Evolutionary conservation across 2,329 filamentous ascomycete species (phyloP), one percentile per base, ranked within the genome.

Genomic region (Fusarium keratoplasticum): DNA sequence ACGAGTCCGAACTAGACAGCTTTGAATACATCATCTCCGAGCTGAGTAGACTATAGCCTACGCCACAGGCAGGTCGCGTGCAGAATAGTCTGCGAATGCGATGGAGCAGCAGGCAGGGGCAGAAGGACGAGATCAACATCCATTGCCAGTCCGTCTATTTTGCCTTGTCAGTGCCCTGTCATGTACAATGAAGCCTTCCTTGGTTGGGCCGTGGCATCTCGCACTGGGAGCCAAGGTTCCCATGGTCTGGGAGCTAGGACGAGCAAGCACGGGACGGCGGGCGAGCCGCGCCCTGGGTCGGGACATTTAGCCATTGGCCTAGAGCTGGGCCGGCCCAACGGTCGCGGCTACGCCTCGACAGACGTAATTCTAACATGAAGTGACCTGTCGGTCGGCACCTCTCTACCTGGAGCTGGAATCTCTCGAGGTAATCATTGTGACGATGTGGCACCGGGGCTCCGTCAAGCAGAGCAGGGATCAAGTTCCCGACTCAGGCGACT

Each of bases 261-360:
- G 54, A 61, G 52, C 33, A 35, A 69, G 71, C 69, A 69, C 64
- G 72, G 75, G 72, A 68, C 64, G 25, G 58, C 54, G 54, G 31
- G 66, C 38, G 63, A 69, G 66, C 73, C 67, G 55, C 61, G 66
- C 64, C 31, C 40, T 68, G 70, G 70, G 42, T 78, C 77, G 76
- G 76, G 71, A 70, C 63, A 78, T 77, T 76, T 77, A 75, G 68
- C 75, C 55, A 74, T 66, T 69, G 66, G 67, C 59, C 66, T 61
- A 69, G 64, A 67, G 61, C 29, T 66, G 66, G 55, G 44, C 63
- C 64, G 71, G 64, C 38, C 61, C 50, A 78, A 77, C 71, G 72
- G 72, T 68, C 62, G 52, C 66, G 61, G 62, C 66, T 69, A 69
- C 44, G 64, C 69, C 54, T 66, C 63, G 35, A 66, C 54, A 69